phyloP scores from a whole-genome alignment of 179 eudicot species.

The Gypsophila paniculata region DNA sequence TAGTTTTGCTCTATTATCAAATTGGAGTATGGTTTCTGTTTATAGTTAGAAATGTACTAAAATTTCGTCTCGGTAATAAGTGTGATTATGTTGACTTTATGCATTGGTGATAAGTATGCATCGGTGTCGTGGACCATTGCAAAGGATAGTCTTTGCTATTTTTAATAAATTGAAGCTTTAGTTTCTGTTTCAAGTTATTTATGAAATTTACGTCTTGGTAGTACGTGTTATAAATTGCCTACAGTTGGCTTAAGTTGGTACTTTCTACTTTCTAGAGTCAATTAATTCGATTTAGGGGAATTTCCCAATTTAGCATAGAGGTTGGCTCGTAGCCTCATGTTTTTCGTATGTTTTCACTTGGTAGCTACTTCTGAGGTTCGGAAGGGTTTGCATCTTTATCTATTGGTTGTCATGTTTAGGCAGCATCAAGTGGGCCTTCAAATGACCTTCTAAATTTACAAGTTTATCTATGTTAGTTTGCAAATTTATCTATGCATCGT shows the following conservation, averaged over 20 bases:
- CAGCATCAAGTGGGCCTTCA: too few relatives aligned
- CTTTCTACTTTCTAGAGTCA: neutral
- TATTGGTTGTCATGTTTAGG: too few relatives aligned
- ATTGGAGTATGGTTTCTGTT: neutral
- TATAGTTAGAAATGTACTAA: conserved; percentile 5
- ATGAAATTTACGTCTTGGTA: neutral
- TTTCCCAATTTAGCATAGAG: neutral
- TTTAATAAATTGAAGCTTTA: neutral
- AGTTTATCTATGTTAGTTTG: neutral
- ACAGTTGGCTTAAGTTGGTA: conserved; percentile 5
- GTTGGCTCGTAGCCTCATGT: neutral
- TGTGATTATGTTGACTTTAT: neutral
- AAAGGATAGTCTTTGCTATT: conserved; percentile 8
- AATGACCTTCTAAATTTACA: too few relatives aligned
- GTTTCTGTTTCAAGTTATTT: conserved; percentile 1
- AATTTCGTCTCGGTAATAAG: neutral
- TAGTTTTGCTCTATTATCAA: conserved; percentile 4
- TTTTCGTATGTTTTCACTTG: conserved; percentile 7
- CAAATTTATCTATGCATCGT: neutral
- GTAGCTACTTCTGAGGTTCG: neutral
- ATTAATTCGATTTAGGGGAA: neutral
- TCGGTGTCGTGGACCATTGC: conserved; percentile 10
- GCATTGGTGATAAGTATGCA: neutral
- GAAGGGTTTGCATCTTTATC: neutral
- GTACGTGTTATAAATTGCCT: neutral